Evolutionary conservation across 78 protist genomes (phyloP).

Genomic region (Diacronema lutheri): DNA sequence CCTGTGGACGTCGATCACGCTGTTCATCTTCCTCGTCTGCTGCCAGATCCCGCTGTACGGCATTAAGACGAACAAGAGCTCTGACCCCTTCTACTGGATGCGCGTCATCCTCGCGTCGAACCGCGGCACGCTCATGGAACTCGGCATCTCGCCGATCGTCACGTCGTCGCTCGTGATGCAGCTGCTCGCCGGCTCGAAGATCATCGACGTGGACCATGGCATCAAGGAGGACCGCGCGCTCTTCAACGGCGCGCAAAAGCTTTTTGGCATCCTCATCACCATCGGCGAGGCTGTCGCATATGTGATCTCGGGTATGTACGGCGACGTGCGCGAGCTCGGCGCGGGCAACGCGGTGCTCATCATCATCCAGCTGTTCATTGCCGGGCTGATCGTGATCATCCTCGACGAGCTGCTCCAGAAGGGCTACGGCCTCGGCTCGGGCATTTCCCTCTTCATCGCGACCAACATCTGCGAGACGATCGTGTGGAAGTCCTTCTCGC

Average conservation of each 20-base stretch:
- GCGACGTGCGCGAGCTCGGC: constrained; percentile 92
- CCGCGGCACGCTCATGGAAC: constrained; percentile 99
- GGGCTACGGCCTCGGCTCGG: constrained; percentile 99
- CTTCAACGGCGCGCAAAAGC: constrained; percentile 37
- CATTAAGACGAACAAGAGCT: constrained; percentile 67
- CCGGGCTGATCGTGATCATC: constrained; percentile 95
- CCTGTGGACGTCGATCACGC: constrained; percentile 92
- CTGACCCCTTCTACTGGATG: constrained; percentile 99
- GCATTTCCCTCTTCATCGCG: constrained; percentile 99
- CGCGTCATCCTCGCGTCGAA: constrained; percentile 98
- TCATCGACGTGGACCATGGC: constrained; percentile 94
- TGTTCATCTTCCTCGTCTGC: constrained; percentile 96
- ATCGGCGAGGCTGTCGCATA: constrained; percentile 93
- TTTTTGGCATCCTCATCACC: constrained; percentile 94
- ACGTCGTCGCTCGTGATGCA: constrained; percentile 95
- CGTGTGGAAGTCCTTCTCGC: constrained; percentile 98
- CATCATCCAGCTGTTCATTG: constrained; percentile 92
- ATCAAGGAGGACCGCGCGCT: constrained; percentile 73
- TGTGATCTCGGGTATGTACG: constrained; percentile 96
- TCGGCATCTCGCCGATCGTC: constrained; percentile 98
- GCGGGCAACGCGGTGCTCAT: constrained; percentile 84
- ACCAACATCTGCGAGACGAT: constrained; percentile 99
- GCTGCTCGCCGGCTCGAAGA: constrained; percentile 91
- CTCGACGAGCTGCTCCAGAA: constrained; percentile 98
- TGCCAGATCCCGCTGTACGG: constrained; percentile 98